A percentile compares a stretch with the other conserved stretches of the same genome.
phyloP scores from a whole-genome alignment of 345 rosid genomes.

The Citrus mangshanensis region DNA sequence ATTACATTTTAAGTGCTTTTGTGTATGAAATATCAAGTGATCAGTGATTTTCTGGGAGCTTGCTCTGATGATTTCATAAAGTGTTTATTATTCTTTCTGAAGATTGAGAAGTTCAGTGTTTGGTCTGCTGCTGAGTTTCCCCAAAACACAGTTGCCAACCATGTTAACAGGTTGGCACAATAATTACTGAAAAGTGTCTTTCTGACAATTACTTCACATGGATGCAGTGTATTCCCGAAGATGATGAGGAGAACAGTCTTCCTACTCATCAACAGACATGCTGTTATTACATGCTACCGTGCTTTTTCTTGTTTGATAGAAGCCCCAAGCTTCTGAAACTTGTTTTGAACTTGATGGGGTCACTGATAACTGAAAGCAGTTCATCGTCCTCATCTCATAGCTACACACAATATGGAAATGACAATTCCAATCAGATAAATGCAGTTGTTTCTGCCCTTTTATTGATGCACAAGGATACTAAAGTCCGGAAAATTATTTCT shows the following conservation, averaged over 20 bases:
- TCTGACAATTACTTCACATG: background rate
- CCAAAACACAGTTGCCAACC: background rate
- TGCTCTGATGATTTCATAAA: background rate
- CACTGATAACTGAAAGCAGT: constrained; percentile 30
- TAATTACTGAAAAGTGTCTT: background rate
- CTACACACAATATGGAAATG: constrained; percentile 16
- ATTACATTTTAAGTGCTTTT: background rate
- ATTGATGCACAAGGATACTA: constrained; percentile 51
- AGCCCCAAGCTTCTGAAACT: constrained; percentile 45
- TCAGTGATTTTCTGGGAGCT: background rate
- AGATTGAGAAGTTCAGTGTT: background rate
- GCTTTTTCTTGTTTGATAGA: constrained; percentile 59
- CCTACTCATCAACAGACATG: constrained; percentile 22
- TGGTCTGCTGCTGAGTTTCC: background rate
- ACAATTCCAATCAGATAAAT: constrained; percentile 32
- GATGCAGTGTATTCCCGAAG: constrained; percentile 56
- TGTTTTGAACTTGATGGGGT: constrained; percentile 42
- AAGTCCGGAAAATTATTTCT: constrained; percentile 37
- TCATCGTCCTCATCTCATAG: constrained; percentile 22
- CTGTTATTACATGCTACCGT: constrained; percentile 50
- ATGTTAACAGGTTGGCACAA: background rate
- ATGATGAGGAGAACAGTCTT: constrained; percentile 26
- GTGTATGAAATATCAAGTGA: background rate
- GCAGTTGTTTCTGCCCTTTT: constrained; percentile 49
- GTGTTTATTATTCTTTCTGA: background rate